Evolutionary conservation across 164 flowering plant genomes (phyloP), one percentile per base, ranked within the genome.

Genomic region (Aristolochia fimbriata): DNA sequence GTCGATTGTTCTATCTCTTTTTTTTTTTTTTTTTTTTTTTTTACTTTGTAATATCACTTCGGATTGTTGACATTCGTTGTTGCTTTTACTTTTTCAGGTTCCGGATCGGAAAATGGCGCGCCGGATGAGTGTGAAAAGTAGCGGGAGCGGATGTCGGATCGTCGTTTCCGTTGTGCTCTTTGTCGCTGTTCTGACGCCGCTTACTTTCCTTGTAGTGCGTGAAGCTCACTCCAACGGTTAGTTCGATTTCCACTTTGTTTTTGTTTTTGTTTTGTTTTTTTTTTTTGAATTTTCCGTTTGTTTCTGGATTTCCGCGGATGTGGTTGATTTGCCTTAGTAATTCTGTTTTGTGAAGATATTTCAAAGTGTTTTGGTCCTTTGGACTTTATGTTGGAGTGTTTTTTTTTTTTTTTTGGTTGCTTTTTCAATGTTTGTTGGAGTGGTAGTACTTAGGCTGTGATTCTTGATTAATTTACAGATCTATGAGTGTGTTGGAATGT

Each of bases 121-220:
- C 30, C 30, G 30, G 30, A 27, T 27, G 30, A 27, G 30, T 27
- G 30, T 27, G 30, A 27, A 27, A 71, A 66, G 41, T 47, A 70
- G 73, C 57, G 64, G 71, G n/a, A 62, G 68, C 59, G 81, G 82
- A 70, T 74, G 78, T 50, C 69, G 79, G 21, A 48, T 76, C 33
- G 70, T 76, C 7, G 33, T 77, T 12, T 61, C 63, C 1, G 48
- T 71, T 31, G 70, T 83, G 19, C 33, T 79, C 47, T 64, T 80
- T 71, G 71, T 77, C 66, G 61, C 71, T 2, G 63, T 84, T n/a
- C 66, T 85, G 58, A 69, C 77, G 58, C 80, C 86, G 8, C 57
- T 84, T 55, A 9, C 76, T 59, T 77, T 87, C 73, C 80, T 82
- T 60, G 61, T 70, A 51, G 82, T 84, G 4, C 79, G 85, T 23